A percentile compares a stretch with the other conserved stretches of the same genome.
Evolutionary conservation across 2,329 filamentous ascomycete species (phyloP).

Genomic region (Grosmannia huntii): DNA sequence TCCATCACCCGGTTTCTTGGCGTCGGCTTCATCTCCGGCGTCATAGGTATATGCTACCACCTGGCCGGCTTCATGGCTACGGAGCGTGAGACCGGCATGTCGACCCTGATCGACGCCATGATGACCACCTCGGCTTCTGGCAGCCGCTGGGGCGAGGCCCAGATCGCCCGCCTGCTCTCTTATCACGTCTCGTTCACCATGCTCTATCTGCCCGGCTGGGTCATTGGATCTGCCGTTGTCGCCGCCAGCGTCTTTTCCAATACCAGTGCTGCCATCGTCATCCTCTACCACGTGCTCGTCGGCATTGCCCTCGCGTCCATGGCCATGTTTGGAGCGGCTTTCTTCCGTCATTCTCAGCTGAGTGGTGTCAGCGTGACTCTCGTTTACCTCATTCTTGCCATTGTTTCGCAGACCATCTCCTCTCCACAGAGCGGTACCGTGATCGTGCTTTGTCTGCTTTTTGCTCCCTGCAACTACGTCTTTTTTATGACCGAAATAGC

Average conservation of each 20-base stretch:
- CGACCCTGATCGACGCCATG: slow-evolving; percentile 82
- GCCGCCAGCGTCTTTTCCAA: slow-evolving; percentile 50
- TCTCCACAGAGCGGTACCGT: slow-evolving; percentile 51
- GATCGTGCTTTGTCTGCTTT: slow-evolving; percentile 59
- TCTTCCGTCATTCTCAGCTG: slow-evolving; percentile 80
- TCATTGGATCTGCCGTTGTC: slow-evolving; percentile 58
- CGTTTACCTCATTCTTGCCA: slow-evolving; percentile 59
- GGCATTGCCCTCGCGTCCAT: slow-evolving; percentile 69
- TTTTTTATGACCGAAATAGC: slow-evolving; percentile 67
- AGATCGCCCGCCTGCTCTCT: slow-evolving; percentile 63
- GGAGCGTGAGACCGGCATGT: slow-evolving; percentile 79
- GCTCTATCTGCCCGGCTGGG: slow-evolving; percentile 73
- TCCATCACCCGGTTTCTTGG: slow-evolving; percentile 64
- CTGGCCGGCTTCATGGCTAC: slow-evolving; percentile 74
- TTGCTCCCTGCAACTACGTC: slow-evolving; percentile 79
- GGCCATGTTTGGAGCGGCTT: slow-evolving; percentile 66
- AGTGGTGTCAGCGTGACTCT: slow-evolving; percentile 73
- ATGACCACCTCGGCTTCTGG: slow-evolving; percentile 50
- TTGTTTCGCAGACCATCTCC: slow-evolving; percentile 66
- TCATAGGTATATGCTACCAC: slow-evolving; percentile 77
- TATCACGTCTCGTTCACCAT: slow-evolving; percentile 70
- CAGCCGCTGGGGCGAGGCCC: slow-evolving; percentile 56
- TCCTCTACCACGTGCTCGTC: slow-evolving; percentile 62
- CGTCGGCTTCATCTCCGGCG: slow-evolving; percentile 65
- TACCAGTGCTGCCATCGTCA: slow-evolving; percentile 50